Evolutionary conservation across 2,329 filamentous ascomycete species (phyloP), one percentile per base, ranked within the genome.

Genomic region (Hypoxylon sp.): DNA sequence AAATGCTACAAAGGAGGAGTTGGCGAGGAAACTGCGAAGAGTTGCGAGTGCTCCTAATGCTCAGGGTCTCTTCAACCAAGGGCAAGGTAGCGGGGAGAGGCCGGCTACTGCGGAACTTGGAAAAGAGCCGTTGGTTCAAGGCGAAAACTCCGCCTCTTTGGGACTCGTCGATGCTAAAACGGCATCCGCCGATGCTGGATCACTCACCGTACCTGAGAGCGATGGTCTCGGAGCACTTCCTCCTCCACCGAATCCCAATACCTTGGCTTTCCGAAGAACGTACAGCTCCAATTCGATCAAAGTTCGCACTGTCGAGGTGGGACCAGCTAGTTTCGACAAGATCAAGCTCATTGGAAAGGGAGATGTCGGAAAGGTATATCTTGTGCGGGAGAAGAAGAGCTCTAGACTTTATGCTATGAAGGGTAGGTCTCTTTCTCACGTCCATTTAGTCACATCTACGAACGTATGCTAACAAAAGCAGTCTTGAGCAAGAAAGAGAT

Each of bases 231-330:
- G 86, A 59, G 86, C 88, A 55, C 87, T 94, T 65, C 85, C 93
- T 36, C 86, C 88, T 1, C 86, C 88, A 1, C 90, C 91, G 3
- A 88, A 87, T 57, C 88, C 90, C 74, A 88, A 90, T 71, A 86
- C 89, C 17, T 85, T 93, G 52, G 90, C 93, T 19, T 99, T 98
- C 82, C 87, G 96, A 76, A 89, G 96, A 78, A 99, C 96, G 2
- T 99, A 99, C 80, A 98, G 96, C 81, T 98, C 95, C 72, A 99
- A 98, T 80, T 98, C 96, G 43, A 99, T 99, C 85, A 99, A 99
- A 82, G 93, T 98, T 72, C 89, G 96, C 75, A 94, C 97, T 79
- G 96, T 99, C 51, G 96, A 99, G 81, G 96, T 99, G 36, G 93
- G 94, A 0, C 96, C 96, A 0, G 87, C 92, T 69, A 98, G 95